phyloP scores from a whole-genome alignment of 1,284 basidiomycete genomes.

The Ustilago hordei region DNA sequence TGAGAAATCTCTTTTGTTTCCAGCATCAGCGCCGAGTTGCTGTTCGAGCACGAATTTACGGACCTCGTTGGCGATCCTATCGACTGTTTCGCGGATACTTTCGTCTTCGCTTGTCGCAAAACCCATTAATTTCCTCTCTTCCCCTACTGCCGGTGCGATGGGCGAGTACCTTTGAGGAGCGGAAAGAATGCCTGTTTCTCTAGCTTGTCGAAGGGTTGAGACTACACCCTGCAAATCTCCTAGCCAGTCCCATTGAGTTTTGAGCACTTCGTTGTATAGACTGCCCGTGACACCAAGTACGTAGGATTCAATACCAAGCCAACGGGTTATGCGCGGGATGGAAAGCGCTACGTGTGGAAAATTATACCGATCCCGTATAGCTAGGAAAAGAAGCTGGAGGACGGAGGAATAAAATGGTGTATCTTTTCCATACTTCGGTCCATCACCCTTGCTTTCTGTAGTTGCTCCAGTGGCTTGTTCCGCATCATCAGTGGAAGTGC shows the following conservation, averaged over 20 bases:
- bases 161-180: constrained; percentile 11
- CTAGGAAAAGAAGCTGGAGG: constrained; percentile 58
- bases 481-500: not conserved
- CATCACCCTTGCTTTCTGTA: not conserved
- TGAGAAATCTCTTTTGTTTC: not conserved
- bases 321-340: constrained; percentile 39
- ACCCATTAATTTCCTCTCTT: not conserved
- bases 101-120: constrained; percentile 33
- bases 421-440: constrained; percentile 44
- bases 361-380: constrained; percentile 57
- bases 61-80: constrained; percentile 45
- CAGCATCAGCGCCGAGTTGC: constrained; percentile 6
- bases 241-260: constrained; percentile 59
- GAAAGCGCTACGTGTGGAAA: constrained; percentile 56
- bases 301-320: constrained; percentile 54
- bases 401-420: constrained; percentile 63
- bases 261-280: constrained; percentile 61
- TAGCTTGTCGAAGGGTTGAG: constrained; percentile 30
- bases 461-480: not conserved
- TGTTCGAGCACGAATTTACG: constrained; percentile 40
- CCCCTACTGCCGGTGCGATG: not conserved
- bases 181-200: constrained; percentile 45
- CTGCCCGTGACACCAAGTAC: constrained; percentile 62
- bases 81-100: constrained; percentile 47
- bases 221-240: constrained; percentile 48